phyloP scores from a whole-genome alignment of 1,139 yeast genomes.

The Hyphopichia buzzinii region DNA sequence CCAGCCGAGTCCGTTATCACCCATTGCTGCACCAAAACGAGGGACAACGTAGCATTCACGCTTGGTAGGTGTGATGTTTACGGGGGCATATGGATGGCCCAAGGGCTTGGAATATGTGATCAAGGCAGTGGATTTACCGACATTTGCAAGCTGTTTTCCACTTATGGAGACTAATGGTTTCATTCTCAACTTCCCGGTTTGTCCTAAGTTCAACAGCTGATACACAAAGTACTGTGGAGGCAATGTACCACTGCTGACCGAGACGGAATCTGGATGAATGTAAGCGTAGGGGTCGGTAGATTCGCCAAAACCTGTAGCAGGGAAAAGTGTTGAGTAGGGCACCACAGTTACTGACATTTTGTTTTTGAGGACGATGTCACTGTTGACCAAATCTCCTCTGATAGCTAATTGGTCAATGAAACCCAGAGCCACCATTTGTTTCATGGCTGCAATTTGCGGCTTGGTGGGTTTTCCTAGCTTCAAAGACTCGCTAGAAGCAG shows the following conservation, averaged over 20 bases:
- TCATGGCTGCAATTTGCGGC: constrained; percentile 70
- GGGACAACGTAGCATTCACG: constrained; percentile 92
- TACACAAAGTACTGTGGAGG: constrained; percentile 80
- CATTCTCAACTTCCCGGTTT: constrained; percentile 57
- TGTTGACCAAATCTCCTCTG: constrained; percentile 72
- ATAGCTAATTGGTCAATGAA: constrained; percentile 88
- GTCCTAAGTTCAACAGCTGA: constrained; percentile 51
- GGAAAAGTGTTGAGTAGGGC: constrained; percentile 73
- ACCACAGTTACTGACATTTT: constrained; percentile 58
- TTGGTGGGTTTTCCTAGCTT: constrained; percentile 69
- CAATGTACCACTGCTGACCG: constrained; percentile 50
- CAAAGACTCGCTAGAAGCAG: constrained; percentile 49
- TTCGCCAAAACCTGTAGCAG: constrained; percentile 39
- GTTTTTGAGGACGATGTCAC: constrained; percentile 58
- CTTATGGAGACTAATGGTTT: constrained; percentile 72
- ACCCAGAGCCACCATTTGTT: constrained; percentile 92
- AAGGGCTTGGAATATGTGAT: constrained; percentile 86
- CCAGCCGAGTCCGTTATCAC: constrained; percentile 89
- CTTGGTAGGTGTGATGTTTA: constrained; percentile 56
- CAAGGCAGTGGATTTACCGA: constrained; percentile 70
- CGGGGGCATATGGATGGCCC: constrained; percentile 88
- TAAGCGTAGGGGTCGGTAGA: constrained; percentile 51
- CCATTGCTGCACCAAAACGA: constrained; percentile 79
- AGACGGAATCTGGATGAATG: constrained; percentile 75
- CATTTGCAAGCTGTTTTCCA: constrained; percentile 72